Conservation (phyloP, 2,329 filamentous ascomycete species). For the Pseudofabraea citricarpa region DNA sequence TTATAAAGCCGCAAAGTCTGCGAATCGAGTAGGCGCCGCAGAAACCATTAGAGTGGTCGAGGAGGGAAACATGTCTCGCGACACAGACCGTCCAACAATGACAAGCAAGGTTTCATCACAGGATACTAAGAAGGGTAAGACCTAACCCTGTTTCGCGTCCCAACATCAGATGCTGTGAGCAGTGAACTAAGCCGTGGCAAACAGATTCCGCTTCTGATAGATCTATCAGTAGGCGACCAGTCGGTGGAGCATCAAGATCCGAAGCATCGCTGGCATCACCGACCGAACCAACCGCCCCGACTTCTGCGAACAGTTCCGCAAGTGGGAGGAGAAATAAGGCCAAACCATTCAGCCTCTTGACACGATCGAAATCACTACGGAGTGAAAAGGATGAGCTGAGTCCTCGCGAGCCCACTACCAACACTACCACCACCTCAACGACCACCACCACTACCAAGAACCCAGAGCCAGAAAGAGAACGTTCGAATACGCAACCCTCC, state of each 20-base stretch:
- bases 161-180: conserved; percentile 10
- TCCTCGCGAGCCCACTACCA: conserved; percentile 17
- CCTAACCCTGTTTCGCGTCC: conserved; percentile 11
- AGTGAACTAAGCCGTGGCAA: conserved; percentile 12
- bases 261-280: conserved; percentile 21
- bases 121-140: conserved; percentile 27
- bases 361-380: conserved; percentile 38
- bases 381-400: conserved; percentile 26
- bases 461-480: conserved; percentile 26
- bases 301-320: conserved; percentile 11
- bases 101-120: conserved; percentile 24
- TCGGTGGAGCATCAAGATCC: conserved; percentile 21
- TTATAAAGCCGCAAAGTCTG: conserved; percentile 40
- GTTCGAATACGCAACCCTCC: conserved; percentile 25
- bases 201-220: conserved; percentile 20
- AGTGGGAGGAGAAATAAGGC: conserved; percentile 23
- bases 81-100: conserved; percentile 24
- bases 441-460: conserved; percentile 9
- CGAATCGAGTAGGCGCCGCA: conserved; percentile 33
- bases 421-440: too few species aligned
- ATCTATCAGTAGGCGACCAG: conserved; percentile 22
- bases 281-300: conserved; percentile 8
- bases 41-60: conserved; percentile 29
- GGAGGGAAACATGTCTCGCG: conserved; percentile 29
- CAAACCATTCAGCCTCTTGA: conserved; percentile 31